A percentile compares a stretch with the other conserved stretches of the same genome.
phyloP scores from a whole-genome alignment of 768 basidiomycete species.

The Termitomyces sp. region DNA sequence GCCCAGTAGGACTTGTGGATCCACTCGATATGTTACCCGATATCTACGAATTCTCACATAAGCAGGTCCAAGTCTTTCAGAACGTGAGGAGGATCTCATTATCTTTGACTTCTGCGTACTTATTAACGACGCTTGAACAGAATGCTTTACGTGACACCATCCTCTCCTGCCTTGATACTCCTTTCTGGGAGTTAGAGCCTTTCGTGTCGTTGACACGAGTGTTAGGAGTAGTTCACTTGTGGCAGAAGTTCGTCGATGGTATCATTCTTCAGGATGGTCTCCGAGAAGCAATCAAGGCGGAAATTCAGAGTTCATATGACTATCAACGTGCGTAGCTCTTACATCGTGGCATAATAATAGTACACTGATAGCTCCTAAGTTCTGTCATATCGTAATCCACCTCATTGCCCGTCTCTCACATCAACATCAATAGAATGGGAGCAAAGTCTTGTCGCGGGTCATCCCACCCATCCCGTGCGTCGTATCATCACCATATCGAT shows the following conservation, averaged over 20 bases:
- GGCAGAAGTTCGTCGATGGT: conserved; percentile 38
- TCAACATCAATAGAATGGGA: conserved; percentile 50
- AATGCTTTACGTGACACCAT: conserved; percentile 23
- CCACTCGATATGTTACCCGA: conserved; percentile 53
- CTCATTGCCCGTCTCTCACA: conserved; percentile 33
- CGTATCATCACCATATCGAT: not conserved
- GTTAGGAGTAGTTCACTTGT: conserved; percentile 31
- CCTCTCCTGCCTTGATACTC: conserved; percentile 25
- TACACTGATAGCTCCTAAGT: conserved; percentile 20
- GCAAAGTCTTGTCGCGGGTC: conserved; percentile 53
- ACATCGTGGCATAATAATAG: not conserved
- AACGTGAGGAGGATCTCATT: not conserved
- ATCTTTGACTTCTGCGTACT: not conserved
- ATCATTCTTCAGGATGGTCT: conserved; percentile 27
- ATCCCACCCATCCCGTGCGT: conserved; percentile 55
- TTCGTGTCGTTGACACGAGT: conserved; percentile 20
- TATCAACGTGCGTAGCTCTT: conserved; percentile 35
- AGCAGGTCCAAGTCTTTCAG: conserved; percentile 2
- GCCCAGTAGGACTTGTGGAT: conserved; percentile 43
- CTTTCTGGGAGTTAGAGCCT: conserved; percentile 34
- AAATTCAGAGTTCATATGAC: conserved; percentile 36
- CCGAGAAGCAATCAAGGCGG: conserved; percentile 30
- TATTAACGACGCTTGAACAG: conserved; percentile 9
- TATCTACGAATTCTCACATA: conserved; percentile 30
- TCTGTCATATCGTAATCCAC: conserved; percentile 33